These are phyloP conservation scores for Pleomassaria siparia DNA, from an alignment of 2,329 filamentous ascomycete species.

Conservation along the genomic window DNA sequence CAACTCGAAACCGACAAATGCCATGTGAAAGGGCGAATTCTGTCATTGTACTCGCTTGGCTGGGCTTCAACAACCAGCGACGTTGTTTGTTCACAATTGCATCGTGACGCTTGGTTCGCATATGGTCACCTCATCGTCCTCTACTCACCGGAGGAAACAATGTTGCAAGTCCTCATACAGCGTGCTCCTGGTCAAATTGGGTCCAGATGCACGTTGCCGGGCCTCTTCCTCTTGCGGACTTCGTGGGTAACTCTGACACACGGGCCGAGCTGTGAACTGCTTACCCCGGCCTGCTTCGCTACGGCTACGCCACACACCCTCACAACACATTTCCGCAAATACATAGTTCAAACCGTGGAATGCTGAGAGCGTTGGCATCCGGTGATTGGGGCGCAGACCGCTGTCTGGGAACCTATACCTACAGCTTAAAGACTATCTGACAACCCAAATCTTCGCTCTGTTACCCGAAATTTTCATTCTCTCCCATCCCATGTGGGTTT, in stretches of 20 bases:
- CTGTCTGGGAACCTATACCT: background rate
- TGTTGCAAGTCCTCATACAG: background rate
- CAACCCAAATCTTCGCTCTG: background rate
- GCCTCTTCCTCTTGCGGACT: background rate
- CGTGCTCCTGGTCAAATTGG: too few species aligned
- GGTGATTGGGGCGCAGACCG: slow-evolving; percentile 1
- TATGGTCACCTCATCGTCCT: too few species aligned
- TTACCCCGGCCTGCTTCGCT: slow-evolving; percentile 2
- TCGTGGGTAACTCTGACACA: background rate
- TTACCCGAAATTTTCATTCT: background rate
- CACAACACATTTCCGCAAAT: background rate
- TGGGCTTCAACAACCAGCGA: background rate
- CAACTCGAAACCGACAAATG: background rate
- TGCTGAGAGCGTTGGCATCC: background rate
- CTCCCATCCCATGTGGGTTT: background rate
- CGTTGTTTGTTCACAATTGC: background rate
- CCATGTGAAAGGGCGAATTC: background rate
- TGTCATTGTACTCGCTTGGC: background rate
- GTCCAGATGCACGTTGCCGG: background rate
- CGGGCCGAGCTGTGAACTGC: background rate
- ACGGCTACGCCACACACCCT: background rate
- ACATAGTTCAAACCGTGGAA: background rate
- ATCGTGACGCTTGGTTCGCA: background rate
- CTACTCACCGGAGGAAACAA: background rate
- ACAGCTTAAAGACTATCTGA: background rate